These are phyloP conservation scores for Pichia sp. DNA, from an alignment of 1,139 yeast genomes.

Conservation along the genomic window DNA sequence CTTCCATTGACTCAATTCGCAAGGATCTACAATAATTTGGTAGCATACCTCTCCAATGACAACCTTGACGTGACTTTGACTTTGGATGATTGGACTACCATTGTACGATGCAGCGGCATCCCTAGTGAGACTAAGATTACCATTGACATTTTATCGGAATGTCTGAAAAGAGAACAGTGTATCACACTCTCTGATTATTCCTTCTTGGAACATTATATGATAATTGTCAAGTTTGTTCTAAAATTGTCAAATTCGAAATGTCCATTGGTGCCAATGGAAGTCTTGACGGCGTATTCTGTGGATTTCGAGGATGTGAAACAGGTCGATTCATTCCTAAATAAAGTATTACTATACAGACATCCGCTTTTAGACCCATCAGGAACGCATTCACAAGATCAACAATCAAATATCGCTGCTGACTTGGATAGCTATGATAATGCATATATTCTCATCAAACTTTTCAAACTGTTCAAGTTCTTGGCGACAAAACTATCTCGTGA, in stretches of 20 bases:
- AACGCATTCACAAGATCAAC: background rate
- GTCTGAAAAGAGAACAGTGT: conserved; percentile 38
- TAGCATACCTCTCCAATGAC: conserved; percentile 23
- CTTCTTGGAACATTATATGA: conserved; percentile 27
- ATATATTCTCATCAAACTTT: conserved; percentile 24
- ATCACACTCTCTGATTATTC: conserved; percentile 29
- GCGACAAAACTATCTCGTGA: conserved; percentile 21
- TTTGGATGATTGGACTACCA: conserved; percentile 23
- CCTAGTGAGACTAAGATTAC: conserved; percentile 19
- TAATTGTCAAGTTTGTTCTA: conserved; percentile 21
- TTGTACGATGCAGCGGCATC: conserved; percentile 30
- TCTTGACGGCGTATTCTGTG: conserved; percentile 10
- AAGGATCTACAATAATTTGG: conserved; percentile 26
- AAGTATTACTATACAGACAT: conserved; percentile 16
- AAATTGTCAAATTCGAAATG: conserved; percentile 22
- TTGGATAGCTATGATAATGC: conserved; percentile 22
- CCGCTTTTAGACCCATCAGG: conserved; percentile 3
- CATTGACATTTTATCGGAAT: conserved; percentile 38
- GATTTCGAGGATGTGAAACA: conserved; percentile 15
- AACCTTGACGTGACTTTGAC: conserved; percentile 19
- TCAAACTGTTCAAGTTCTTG: conserved; percentile 22
- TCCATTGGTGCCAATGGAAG: conserved; percentile 23
- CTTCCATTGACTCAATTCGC: conserved; percentile 35
- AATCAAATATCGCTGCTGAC: background rate
- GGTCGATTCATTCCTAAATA: conserved; percentile 16